Percentiles rank a stretch among this genome's conserved stretches.
Conservation (phyloP, 2,329 filamentous ascomycete species). For the Aureobasidium sp. region DNA sequence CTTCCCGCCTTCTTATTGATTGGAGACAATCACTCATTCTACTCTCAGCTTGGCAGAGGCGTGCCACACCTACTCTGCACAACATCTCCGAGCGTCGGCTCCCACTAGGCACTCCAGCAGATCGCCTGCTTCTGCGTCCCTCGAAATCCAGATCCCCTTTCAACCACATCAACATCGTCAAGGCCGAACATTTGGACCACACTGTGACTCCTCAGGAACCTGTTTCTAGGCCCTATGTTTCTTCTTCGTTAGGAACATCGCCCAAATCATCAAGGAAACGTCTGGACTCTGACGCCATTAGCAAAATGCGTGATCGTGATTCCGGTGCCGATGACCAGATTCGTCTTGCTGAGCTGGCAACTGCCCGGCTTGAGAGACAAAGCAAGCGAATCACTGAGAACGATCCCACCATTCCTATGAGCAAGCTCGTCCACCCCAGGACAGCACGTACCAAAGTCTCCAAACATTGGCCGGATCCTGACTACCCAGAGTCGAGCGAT, state of each 20-base stretch:
- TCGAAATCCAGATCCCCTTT: background rate
- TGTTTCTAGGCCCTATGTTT: background rate
- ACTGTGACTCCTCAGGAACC: background rate
- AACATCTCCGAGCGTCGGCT: conserved; percentile 21
- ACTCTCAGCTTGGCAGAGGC: conserved; percentile 2
- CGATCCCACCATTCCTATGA: conserved; percentile 23
- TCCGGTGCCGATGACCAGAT: conserved; percentile 14
- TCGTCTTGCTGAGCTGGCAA: conserved; percentile 20
- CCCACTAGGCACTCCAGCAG: conserved; percentile 24
- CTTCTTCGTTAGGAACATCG: conserved; percentile 3
- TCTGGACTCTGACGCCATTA: background rate
- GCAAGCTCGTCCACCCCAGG: background rate
- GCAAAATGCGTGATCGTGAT: background rate
- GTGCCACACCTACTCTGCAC: background rate
- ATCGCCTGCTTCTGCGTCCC: conserved; percentile 11
- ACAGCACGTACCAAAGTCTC: conserved; percentile 19
- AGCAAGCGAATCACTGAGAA: conserved; percentile 27
- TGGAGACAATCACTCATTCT: background rate
- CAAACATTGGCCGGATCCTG: conserved; percentile 26
- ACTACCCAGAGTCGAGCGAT: conserved; percentile 20
- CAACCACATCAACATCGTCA: background rate
- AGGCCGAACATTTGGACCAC: background rate
- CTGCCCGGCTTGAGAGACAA: conserved; percentile 29
- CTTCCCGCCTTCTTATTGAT: background rate
- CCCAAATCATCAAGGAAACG: background rate